Base-by-base conservation (phyloP, 768 basidiomycete genomes). In the Favolaschia claudopus region DNA sequence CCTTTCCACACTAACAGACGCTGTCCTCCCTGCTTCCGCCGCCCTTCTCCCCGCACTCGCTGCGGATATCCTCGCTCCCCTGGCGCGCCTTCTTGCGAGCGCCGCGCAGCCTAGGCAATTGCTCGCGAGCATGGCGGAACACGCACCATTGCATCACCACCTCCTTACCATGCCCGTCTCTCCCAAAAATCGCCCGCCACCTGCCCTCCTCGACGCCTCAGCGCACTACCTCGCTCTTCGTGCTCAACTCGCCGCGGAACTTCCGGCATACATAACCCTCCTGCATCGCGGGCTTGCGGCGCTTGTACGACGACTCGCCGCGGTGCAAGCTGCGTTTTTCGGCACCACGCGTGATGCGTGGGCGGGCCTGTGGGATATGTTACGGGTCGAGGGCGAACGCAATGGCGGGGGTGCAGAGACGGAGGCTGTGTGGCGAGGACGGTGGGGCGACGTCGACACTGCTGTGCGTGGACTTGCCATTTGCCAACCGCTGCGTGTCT, bases 291-390 rank as follows among this genome's bases (percentile, higher is more conserved):
- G 90, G 17, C 77, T 91, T 32, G 77, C 77, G 0, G 69, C 78
- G 5, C 79, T 82, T 49, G 78, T 91, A 0, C 65, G 76, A 4
- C 77, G 83, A 24, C 75, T 93, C 25, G 83, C 82, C 0, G 72
- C 74, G 6, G 79, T 85, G 55, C 92, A 93, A 68, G 77, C 77
- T 2, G 71, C 73, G 22, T 90, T 89, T 67, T 93, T 85, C 77
- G 58, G 71, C 15, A 83, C 83, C 34, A 81, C 90, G 7, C 78
- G 82, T 38, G 84, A 85, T 46, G 77, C 82, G 27, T 94, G 92
- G 92, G 82, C 79, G 2, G 87, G 86, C n/a, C 74, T 94, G n/a
- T 94, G 92, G 92, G 89, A 93, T 58, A 90, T 89, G 69, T 73
- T 91, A n/a, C 76, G 82, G 10, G 85, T 89, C 5, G 89, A 90